Conservation (phyloP, 805 yeast genomes). For the Nakazawaea wyomingensis region DNA sequence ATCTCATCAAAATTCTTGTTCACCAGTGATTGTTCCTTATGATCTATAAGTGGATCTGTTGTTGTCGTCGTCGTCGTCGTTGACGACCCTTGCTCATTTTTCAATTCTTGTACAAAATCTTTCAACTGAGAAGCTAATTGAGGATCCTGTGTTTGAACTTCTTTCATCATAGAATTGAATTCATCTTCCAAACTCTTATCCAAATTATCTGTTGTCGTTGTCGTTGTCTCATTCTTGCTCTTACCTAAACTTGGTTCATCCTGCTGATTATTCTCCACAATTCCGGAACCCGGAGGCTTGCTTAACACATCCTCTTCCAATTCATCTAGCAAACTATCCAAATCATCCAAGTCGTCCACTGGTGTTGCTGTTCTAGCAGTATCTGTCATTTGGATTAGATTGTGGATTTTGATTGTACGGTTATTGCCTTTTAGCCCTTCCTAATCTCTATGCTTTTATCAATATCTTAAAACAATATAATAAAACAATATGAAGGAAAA, state of each 20-base stretch:
- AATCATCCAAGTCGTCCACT: slow-evolving; percentile 58
- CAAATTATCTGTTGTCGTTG: slow-evolving; percentile 9
- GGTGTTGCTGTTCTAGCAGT: neutral
- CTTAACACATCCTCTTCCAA: slow-evolving; percentile 67
- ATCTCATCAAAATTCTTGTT: slow-evolving; percentile 58
- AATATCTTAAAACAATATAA: too few relatives aligned
- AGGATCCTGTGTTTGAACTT: slow-evolving; percentile 23
- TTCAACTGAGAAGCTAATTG: slow-evolving; percentile 21
- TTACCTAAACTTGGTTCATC: too few relatives aligned
- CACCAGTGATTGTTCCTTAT: slow-evolving; percentile 12
- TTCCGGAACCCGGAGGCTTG: slow-evolving; percentile 51
- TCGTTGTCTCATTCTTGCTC: too few relatives aligned
- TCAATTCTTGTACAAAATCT: slow-evolving; percentile 19
- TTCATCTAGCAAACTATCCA: slow-evolving; percentile 83
- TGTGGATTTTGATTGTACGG: too few relatives aligned
- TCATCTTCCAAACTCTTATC: slow-evolving; percentile 18
- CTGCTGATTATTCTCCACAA: slow-evolving; percentile 16
- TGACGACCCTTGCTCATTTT: slow-evolving; percentile 26
- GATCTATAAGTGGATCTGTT: neutral
- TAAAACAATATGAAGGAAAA: too few relatives aligned
- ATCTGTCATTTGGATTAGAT: neutral
- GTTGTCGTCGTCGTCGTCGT: slow-evolving; percentile 13
- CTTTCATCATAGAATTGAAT: slow-evolving; percentile 20
- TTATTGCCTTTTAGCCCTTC: too few relatives aligned
- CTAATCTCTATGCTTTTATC: too few relatives aligned